Percentiles rank a stretch among this genome's conserved stretches.
These are phyloP conservation scores for Spathaspora passalidarum DNA, from an alignment of 805 yeast genomes.

Conservation along the genomic window DNA sequence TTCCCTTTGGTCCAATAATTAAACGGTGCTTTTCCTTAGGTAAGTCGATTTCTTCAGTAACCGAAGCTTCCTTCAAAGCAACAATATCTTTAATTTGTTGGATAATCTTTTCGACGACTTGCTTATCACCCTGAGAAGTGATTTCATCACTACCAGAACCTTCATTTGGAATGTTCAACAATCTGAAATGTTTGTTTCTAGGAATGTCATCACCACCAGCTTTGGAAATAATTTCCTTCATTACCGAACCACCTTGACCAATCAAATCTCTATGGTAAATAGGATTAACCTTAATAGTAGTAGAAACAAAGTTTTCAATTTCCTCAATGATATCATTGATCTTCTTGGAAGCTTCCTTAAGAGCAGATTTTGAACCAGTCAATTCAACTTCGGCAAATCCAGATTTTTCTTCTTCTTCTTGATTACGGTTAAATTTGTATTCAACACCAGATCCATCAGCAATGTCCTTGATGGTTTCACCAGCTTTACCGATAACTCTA, in stretches of 20 bases:
- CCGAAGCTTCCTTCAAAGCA: constrained; percentile 57
- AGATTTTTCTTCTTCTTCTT: constrained; percentile 41
- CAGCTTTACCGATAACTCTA: constrained; percentile 84
- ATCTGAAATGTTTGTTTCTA: constrained; percentile 47
- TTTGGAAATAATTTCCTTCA: constrained; percentile 66
- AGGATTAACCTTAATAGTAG: constrained; percentile 63
- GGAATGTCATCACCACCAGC: constrained; percentile 69
- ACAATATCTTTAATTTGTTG: constrained; percentile 62
- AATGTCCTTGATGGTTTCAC: constrained; percentile 79
- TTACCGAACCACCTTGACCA: constrained; percentile 74
- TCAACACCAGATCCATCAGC: constrained; percentile 67
- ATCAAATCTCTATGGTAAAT: constrained; percentile 72
- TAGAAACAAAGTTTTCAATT: constrained; percentile 57
- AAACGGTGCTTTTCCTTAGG: constrained; percentile 73
- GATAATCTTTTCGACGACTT: constrained; percentile 66
- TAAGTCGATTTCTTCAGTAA: constrained; percentile 51
- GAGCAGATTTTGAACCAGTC: constrained; percentile 73
- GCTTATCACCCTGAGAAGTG: constrained; percentile 70
- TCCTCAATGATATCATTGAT: constrained; percentile 64
- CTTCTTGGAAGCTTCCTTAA: constrained; percentile 65
- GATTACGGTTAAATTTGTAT: constrained; percentile 42
- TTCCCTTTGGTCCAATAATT: constrained; percentile 80
- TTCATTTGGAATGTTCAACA: constrained; percentile 68
- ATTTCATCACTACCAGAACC: constrained; percentile 58
- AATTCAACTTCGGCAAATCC: constrained; percentile 64